Evolutionary conservation across 768 basidiomycete species (phyloP).

Genomic region (Pleurotus sapidus): DNA sequence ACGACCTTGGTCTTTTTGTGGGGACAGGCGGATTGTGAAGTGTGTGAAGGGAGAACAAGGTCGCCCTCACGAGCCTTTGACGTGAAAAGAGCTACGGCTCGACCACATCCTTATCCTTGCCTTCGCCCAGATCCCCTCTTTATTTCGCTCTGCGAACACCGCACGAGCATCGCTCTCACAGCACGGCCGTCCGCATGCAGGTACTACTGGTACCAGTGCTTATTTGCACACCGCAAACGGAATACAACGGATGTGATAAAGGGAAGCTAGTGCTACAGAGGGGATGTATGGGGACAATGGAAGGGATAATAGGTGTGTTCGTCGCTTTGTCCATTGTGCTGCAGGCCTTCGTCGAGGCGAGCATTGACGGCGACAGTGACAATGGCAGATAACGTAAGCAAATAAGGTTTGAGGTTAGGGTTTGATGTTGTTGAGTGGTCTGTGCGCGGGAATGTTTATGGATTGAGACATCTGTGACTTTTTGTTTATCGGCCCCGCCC

Average conservation of each 20-base stretch:
- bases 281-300: neutral
- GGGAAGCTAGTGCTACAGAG: neutral
- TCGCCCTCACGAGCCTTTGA: neutral
- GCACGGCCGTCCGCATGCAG: no score
- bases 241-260: neutral
- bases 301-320: no score
- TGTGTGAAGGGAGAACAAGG: slow-evolving; percentile 7
- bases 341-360: neutral
- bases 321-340: slow-evolving; percentile 4
- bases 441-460: slow-evolving; percentile 40
- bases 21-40: neutral
- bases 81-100: slow-evolving; percentile 4
- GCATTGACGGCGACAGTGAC: neutral
- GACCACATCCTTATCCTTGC: neutral
- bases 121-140: neutral
- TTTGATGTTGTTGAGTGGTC: slow-evolving; percentile 34
- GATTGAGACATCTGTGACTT: slow-evolving; percentile 13
- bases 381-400: neutral
- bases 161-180: neutral
- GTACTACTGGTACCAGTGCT: no score
- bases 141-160: neutral
- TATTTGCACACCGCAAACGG: neutral
- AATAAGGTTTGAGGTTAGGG: slow-evolving; percentile 9
- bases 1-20: neutral
- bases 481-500: slow-evolving; percentile 36